Evolutionary conservation across 108 stramenopile genomes (phyloP).

Genomic region (Pseudonitzschia delicatissima): DNA sequence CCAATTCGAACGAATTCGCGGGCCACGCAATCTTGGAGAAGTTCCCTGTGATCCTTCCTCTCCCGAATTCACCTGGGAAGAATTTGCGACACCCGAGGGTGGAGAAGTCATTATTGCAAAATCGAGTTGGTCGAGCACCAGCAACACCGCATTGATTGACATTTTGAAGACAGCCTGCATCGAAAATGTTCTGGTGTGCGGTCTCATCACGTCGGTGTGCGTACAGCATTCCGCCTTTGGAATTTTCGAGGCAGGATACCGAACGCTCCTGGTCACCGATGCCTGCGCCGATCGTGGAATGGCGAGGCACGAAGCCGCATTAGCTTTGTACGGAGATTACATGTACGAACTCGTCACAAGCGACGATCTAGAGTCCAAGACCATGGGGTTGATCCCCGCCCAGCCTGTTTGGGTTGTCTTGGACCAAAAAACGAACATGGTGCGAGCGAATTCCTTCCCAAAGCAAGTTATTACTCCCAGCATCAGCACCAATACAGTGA

Average conservation of each 20-base stretch:
- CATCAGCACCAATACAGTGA: neutral
- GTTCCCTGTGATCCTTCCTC: slow-evolving; percentile 30
- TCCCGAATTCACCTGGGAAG: slow-evolving; percentile 46
- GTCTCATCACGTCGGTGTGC: slow-evolving; percentile 65
- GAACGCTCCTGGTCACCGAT: slow-evolving; percentile 55
- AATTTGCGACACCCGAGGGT: slow-evolving; percentile 50
- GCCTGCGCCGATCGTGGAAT: slow-evolving; percentile 62
- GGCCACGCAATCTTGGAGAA: slow-evolving; percentile 16
- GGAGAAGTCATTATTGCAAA: slow-evolving; percentile 58
- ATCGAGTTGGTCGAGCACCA: slow-evolving; percentile 45
- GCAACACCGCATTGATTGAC: slow-evolving; percentile 39
- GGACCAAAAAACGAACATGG: slow-evolving; percentile 11
- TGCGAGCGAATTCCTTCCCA: slow-evolving; percentile 14
- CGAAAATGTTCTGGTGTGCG: slow-evolving; percentile 62
- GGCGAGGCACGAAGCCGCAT: slow-evolving; percentile 55
- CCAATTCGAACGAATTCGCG: slow-evolving; percentile 59
- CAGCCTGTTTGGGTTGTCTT: slow-evolving; percentile 30
- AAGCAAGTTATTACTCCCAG: neutral
- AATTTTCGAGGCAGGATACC: slow-evolving; percentile 65
- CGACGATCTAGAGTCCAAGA: slow-evolving; percentile 13
- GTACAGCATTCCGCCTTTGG: slow-evolving; percentile 73
- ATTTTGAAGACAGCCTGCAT: slow-evolving; percentile 35
- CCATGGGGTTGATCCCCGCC: slow-evolving; percentile 15
- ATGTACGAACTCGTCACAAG: slow-evolving; percentile 61
- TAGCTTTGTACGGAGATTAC: slow-evolving; percentile 68